Conservation (phyloP, 768 basidiomycete genomes). For the Boletus coccyginus region DNA sequence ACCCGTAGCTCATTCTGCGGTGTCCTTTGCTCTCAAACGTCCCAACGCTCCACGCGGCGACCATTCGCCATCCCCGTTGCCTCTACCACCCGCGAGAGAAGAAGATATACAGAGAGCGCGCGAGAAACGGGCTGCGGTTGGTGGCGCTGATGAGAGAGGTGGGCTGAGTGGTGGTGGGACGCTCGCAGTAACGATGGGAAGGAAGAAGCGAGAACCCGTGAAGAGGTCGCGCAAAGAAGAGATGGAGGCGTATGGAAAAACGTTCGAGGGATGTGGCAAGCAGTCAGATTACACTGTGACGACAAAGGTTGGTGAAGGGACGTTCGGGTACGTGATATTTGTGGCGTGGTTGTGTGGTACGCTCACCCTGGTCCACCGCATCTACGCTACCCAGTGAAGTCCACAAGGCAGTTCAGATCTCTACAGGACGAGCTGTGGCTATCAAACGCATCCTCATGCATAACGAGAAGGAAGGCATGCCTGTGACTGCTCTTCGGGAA, state of each 20-base stretch:
- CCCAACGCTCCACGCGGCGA: constrained; percentile 45
- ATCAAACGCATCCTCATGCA: constrained; percentile 96
- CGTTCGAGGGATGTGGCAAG: constrained; percentile 66
- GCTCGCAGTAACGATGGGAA: constrained; percentile 1
- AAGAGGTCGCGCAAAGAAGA: constrained; percentile 64
- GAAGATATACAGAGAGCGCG: constrained; percentile 25
- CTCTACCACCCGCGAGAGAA: constrained; percentile 29
- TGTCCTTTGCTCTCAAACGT: constrained; percentile 44
- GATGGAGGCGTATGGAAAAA: constrained; percentile 60
- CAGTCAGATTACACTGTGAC: constrained; percentile 77
- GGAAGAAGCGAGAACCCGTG: constrained; percentile 41
- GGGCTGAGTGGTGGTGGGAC: constrained; percentile 2
- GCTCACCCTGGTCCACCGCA: constrained; percentile 4
- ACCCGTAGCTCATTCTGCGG: constrained; percentile 35
- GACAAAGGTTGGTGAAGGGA: constrained; percentile 93
- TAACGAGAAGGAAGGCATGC: constrained; percentile 95
- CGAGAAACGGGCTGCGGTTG: constrained; percentile 21
- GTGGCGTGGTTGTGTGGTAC: background rate
- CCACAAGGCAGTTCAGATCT: constrained; percentile 76
- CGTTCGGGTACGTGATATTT: constrained; percentile 77
- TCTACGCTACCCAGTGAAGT: constrained; percentile 61
- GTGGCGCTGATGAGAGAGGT: constrained; percentile 6
- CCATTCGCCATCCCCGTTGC: constrained; percentile 45
- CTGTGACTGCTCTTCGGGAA: constrained; percentile 93
- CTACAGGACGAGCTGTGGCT: constrained; percentile 66